phyloP scores from a whole-genome alignment of 2,329 filamentous ascomycete genomes.

The Neofusicoccum ribis region DNA sequence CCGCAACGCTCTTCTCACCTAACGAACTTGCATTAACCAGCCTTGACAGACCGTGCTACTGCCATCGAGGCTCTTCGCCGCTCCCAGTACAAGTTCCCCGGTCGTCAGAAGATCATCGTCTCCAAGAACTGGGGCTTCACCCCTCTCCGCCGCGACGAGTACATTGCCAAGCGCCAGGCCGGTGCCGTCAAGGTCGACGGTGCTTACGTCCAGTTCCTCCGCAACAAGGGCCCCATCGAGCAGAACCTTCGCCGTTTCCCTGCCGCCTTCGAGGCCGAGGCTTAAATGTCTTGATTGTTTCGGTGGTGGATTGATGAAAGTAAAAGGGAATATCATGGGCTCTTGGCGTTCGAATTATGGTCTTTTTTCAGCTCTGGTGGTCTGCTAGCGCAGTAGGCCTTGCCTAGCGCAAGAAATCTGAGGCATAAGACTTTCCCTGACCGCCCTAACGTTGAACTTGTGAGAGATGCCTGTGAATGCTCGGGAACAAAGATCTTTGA shows the following conservation, averaged over 20 bases:
- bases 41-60: constrained; percentile 66
- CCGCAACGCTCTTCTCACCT: no score
- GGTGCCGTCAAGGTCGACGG: constrained; percentile 95
- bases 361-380: constrained; percentile 8
- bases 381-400: constrained; percentile 18
- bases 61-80: constrained; percentile 98
- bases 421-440: constrained; percentile 19
- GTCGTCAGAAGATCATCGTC: constrained; percentile 99
- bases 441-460: neutral
- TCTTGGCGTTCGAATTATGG: constrained; percentile 15
- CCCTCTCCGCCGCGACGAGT: constrained; percentile 94
- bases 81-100: constrained; percentile 99
- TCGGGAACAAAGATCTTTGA: no score
- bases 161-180: constrained; percentile 90
- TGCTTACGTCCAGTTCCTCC: constrained; percentile 99
- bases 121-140: constrained; percentile 99
- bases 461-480: neutral
- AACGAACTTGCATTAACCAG: neutral
- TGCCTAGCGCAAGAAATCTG: constrained; percentile 20
- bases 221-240: constrained; percentile 83
- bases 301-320: constrained; percentile 6
- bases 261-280: constrained; percentile 68
- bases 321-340: constrained; percentile 19
- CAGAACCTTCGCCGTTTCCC: constrained; percentile 95
- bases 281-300: constrained; percentile 26